Conservation (phyloP, 495 filamentous ascomycete species). For the Tuber microsphaerosporum region DNA sequence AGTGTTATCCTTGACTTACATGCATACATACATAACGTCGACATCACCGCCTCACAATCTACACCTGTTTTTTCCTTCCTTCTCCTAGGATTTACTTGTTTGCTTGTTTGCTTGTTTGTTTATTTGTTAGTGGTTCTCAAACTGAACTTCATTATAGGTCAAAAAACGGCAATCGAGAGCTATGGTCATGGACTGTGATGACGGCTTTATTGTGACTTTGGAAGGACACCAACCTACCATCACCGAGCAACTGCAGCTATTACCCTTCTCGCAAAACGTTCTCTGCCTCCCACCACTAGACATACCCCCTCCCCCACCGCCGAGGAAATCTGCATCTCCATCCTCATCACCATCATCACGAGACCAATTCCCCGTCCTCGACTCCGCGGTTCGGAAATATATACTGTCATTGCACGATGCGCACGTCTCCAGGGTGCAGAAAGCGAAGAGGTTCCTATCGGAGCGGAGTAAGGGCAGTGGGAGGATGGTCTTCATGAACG, state of each 20-base stretch:
- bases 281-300: conserved; percentile 32
- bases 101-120: not conserved
- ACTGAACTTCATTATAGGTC: not conserved
- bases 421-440: conserved; percentile 13
- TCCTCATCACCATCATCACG: not conserved
- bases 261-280: conserved; percentile 32
- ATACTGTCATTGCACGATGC: conserved; percentile 30
- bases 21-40: not conserved
- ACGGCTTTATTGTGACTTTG: conserved; percentile 32
- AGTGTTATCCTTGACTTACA: not conserved
- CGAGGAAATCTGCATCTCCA: conserved; percentile 6
- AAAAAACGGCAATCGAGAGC: not conserved
- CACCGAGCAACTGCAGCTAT: conserved; percentile 29
- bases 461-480: conserved; percentile 15
- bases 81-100: not conserved
- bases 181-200: conserved; percentile 19
- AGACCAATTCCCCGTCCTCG: conserved; percentile 16
- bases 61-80: not conserved
- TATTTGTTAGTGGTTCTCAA: not conserved
- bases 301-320: conserved; percentile 20
- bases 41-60: not conserved
- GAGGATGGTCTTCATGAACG: conserved; percentile 35
- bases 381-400: conserved; percentile 29
- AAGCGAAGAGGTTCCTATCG: conserved; percentile 21
- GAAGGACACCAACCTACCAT: conserved; percentile 31